phyloP scores from a whole-genome alignment of 257 asterid species.

The Mitragyna speciosa region DNA sequence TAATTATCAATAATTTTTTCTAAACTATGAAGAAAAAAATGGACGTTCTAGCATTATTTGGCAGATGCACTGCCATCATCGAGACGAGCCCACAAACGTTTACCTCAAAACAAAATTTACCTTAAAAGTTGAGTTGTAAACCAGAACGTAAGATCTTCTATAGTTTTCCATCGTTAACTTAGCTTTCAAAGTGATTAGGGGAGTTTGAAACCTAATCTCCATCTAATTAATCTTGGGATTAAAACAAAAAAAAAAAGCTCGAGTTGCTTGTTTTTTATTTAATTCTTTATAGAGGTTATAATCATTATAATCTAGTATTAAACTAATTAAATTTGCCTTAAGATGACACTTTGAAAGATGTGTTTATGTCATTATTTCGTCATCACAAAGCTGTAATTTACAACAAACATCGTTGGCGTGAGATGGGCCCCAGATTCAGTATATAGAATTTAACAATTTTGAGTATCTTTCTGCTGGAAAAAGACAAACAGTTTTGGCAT shows the following conservation, averaged over 20 bases:
- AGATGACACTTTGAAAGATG: background rate
- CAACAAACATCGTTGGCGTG: background rate
- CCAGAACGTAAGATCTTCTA: no score
- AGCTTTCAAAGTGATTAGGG: background rate
- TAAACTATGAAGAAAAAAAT: background rate
- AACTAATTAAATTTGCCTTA: background rate
- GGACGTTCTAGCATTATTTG: background rate
- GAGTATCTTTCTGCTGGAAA: background rate
- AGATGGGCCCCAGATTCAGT: background rate
- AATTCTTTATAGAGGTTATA: background rate
- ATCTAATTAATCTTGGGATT: background rate
- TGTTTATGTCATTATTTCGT: background rate
- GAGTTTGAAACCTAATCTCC: background rate
- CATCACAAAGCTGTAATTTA: constrained; percentile 2
- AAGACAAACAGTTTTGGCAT: background rate
- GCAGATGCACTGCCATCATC: background rate
- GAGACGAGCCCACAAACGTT: background rate
- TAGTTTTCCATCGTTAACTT: background rate
- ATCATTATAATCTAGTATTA: background rate
- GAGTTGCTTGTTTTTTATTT: no score
- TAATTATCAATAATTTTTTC: background rate
- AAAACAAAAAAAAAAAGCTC: no score
- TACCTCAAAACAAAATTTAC: background rate
- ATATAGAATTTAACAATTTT: background rate
- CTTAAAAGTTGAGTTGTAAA: background rate